Conservation (phyloP, 2,329 filamentous ascomycete genomes). For the Sporothrix inflata region DNA sequence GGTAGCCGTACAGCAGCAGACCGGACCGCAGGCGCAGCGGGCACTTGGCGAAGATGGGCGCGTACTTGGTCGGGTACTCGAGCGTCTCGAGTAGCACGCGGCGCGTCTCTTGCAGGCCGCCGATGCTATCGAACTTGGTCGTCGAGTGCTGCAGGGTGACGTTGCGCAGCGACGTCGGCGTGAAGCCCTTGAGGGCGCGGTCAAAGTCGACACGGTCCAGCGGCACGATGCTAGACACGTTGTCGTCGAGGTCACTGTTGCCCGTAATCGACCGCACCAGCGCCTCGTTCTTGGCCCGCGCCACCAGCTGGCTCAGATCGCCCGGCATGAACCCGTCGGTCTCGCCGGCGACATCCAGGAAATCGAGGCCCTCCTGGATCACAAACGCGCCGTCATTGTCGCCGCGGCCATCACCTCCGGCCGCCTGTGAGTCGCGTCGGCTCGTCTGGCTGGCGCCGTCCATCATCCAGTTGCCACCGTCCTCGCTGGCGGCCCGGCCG, state of each 20-base stretch:
- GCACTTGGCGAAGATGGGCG: constrained; percentile 95
- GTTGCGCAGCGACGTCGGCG: constrained; percentile 89
- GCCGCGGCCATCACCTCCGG: constrained; percentile 31
- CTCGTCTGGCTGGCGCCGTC: constrained; percentile 67
- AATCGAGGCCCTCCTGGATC: constrained; percentile 77
- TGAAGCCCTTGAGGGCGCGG: constrained; percentile 86
- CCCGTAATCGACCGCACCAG: constrained; percentile 77
- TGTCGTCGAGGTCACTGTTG: constrained; percentile 44
- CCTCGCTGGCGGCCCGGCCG: constrained; percentile 53
- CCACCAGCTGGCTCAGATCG: constrained; percentile 82
- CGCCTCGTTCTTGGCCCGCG: constrained; percentile 87
- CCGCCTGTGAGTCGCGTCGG: constrained; percentile 38
- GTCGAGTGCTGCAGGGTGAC: constrained; percentile 92
- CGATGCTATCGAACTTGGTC: constrained; percentile 90
- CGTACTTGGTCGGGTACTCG: constrained; percentile 96
- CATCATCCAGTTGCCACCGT: constrained; percentile 75
- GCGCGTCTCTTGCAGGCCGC: constrained; percentile 82
- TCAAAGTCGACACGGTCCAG: constrained; percentile 79
- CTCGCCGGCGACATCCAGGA: constrained; percentile 88
- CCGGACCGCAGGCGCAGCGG: constrained; percentile 93
- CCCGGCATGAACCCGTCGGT: constrained; percentile 99
- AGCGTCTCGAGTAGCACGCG: constrained; percentile 92
- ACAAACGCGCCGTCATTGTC: constrained; percentile 64
- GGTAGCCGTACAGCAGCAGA: constrained; percentile 89
- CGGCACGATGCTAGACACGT: constrained; percentile 58